These are phyloP conservation scores for Tulasnella sp. DNA, from an alignment of 768 basidiomycete species.

Conservation along the genomic window DNA sequence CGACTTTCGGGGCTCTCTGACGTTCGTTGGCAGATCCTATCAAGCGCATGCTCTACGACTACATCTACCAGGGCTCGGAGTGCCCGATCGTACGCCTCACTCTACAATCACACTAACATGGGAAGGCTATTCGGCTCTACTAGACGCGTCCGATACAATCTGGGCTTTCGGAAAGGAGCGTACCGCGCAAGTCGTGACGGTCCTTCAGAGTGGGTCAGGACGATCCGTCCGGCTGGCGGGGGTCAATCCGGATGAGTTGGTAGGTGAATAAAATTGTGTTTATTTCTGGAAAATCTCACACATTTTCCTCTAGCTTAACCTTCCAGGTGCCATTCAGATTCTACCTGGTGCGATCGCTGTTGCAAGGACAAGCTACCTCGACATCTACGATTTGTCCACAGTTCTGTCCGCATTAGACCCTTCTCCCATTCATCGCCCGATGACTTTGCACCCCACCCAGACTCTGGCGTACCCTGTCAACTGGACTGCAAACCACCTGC, in stretches of 20 bases:
- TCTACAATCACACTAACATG: neutral
- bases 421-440: neutral
- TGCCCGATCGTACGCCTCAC: neutral
- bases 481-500: neutral
- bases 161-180: neutral
- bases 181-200: neutral
- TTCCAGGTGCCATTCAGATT: neutral
- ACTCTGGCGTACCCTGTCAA: neutral
- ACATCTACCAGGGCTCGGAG: neutral
- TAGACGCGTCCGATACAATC: neutral
- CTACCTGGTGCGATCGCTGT: neutral
- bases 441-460: neutral
- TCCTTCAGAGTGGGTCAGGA: neutral
- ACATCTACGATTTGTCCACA: neutral
- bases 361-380: neutral
- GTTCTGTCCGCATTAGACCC: neutral
- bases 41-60: neutral
- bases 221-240: neutral
- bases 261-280: neutral
- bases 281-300: neutral
- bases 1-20: neutral
- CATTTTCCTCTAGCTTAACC: neutral
- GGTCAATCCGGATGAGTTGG: neutral
- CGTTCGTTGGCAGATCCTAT: neutral
- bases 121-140: neutral